Evolutionary conservation across 2,329 filamentous ascomycete genomes (phyloP).

Genomic region (Ophiostoma piceae): DNA sequence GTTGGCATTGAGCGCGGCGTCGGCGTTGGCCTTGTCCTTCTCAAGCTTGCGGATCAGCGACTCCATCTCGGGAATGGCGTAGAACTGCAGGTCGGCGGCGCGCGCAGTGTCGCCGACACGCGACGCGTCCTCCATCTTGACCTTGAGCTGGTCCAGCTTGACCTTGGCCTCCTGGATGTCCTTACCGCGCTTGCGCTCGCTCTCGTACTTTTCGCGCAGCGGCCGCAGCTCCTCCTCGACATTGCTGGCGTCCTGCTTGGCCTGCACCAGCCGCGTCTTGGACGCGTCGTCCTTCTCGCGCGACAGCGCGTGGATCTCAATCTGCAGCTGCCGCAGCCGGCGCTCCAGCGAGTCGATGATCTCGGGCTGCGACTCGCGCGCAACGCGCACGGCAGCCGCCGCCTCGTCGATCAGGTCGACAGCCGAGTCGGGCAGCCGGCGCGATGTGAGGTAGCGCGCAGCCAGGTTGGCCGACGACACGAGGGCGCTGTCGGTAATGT

Average conservation of each 20-base stretch:
- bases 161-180: slow-evolving; percentile 92
- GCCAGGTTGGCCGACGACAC: slow-evolving; percentile 88
- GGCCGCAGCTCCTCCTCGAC: slow-evolving; percentile 89
- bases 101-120: slow-evolving; percentile 77
- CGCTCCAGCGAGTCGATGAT: slow-evolving; percentile 92
- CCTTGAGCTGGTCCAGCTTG: slow-evolving; percentile 85
- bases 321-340: slow-evolving; percentile 82
- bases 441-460: slow-evolving; percentile 83
- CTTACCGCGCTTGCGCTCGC: slow-evolving; percentile 83
- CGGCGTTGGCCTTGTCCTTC: slow-evolving; percentile 69
- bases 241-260: slow-evolving; percentile 86
- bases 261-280: slow-evolving; percentile 71
- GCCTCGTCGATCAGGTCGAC: slow-evolving; percentile 96
- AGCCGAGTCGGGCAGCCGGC: slow-evolving; percentile 89
- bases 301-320: slow-evolving; percentile 91
- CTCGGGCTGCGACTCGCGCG: slow-evolving; percentile 93
- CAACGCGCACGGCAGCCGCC: slow-evolving; percentile 90
- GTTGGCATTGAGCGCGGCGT: slow-evolving; percentile 58
- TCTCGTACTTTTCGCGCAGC: slow-evolving; percentile 90
- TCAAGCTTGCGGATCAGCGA: slow-evolving; percentile 75
- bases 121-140: slow-evolving; percentile 90
- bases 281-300: slow-evolving; percentile 95
- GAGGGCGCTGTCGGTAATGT: slow-evolving; percentile 87
- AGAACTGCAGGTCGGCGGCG: slow-evolving; percentile 92
- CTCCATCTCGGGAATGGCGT: slow-evolving; percentile 91